Evolutionary conservation across 2,329 filamentous ascomycete genomes (phyloP).

Genomic region (Hirsutella rhossiliensis): DNA sequence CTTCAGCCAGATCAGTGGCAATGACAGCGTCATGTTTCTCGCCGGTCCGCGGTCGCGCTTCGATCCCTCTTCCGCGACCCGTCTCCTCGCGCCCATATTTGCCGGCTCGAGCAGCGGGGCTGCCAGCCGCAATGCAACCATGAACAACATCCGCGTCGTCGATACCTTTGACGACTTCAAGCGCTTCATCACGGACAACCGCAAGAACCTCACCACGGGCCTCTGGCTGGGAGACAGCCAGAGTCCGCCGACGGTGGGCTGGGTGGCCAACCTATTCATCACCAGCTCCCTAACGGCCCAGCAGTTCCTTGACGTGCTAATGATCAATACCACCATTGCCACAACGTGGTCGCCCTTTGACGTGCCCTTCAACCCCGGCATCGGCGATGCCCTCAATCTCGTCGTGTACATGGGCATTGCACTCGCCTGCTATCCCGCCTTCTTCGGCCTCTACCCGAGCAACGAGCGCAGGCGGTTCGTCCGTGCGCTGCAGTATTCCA

Average conservation of each 20-base stretch:
- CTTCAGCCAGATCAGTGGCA: slow-evolving; percentile 23
- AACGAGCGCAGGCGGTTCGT: slow-evolving; percentile 69
- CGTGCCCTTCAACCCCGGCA: slow-evolving; percentile 54
- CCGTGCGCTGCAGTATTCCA: slow-evolving; percentile 79
- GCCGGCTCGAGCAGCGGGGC: slow-evolving; percentile 10
- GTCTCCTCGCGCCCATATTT: slow-evolving; percentile 29
- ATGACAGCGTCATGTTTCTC: slow-evolving; percentile 13
- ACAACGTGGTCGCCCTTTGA: slow-evolving; percentile 68
- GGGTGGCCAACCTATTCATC: slow-evolving; percentile 50
- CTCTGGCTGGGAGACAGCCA: slow-evolving; percentile 59
- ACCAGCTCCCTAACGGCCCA: slow-evolving; percentile 49
- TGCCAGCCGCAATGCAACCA: slow-evolving; percentile 6
- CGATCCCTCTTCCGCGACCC: slow-evolving; percentile 12
- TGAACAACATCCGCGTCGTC: slow-evolving; percentile 36
- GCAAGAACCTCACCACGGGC: slow-evolving; percentile 59
- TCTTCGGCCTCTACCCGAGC: slow-evolving; percentile 85
- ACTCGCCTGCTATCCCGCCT: slow-evolving; percentile 67
- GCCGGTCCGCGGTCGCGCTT: slow-evolving; percentile 26
- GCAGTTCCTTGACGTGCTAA: slow-evolving; percentile 52
- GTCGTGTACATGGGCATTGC: slow-evolving; percentile 73
- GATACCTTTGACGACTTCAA: slow-evolving; percentile 59
- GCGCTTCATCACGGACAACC: slow-evolving; percentile 47
- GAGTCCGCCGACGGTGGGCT: slow-evolving; percentile 55
- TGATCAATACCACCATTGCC: slow-evolving; percentile 56
- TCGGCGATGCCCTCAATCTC: slow-evolving; percentile 65